Conservation (phyloP, 2,329 filamentous ascomycete genomes). For the Trichoderma atrobrunneum region DNA sequence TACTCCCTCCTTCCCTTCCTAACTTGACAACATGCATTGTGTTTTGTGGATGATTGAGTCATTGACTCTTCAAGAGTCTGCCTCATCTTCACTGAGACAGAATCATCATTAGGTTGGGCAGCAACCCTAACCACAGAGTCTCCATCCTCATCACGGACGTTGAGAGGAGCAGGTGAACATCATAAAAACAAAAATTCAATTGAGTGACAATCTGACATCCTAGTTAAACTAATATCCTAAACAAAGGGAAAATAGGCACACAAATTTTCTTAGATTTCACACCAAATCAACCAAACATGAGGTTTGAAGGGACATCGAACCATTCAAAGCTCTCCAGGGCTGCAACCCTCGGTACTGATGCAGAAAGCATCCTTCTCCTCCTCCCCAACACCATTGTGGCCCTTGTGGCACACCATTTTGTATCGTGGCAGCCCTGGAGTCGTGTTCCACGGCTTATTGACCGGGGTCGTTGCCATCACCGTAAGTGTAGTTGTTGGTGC, state of each 20-base stretch:
- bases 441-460: neutral
- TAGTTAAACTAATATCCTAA: neutral
- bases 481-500: neutral
- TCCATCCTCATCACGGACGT: neutral
- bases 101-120: neutral
- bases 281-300: neutral
- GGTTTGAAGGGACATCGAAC: neutral
- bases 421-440: neutral
- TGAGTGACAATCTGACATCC: constrained; percentile 6
- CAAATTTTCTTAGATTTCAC: neutral
- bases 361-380: neutral
- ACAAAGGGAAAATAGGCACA: neutral
- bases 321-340: neutral
- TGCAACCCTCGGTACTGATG: neutral
- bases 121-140: neutral
- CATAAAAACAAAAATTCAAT: neutral
- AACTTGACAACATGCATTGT: neutral
- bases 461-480: neutral
- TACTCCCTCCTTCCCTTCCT: neutral
- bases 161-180: neutral
- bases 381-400: neutral
- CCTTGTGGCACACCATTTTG: neutral
- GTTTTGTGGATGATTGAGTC: neutral
- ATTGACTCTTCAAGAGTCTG: no score
- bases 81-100: neutral